Evolutionary conservation across 1,139 yeast genomes (phyloP), one percentile per base, ranked within the genome.

Genomic region (Kurtzmaniella quercitrusa): DNA sequence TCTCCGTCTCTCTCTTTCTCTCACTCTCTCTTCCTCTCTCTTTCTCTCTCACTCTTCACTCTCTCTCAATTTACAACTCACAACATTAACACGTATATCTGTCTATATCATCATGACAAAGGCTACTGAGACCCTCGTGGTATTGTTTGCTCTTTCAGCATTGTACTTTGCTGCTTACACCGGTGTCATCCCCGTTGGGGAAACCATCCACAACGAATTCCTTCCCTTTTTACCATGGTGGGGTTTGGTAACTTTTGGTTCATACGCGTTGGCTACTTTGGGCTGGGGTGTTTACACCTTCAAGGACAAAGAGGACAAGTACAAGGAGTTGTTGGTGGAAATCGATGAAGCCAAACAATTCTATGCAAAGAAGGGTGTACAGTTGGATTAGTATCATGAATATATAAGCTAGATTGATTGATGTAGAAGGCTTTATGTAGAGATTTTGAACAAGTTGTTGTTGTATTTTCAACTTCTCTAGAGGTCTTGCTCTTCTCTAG

Each of bases 241-340:
- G 91, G 75, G 70, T 0, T 66, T 85, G 52, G 87, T 85, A 29
- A 57, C 85, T 6, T 84, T 85, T 59, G 91, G 91, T 27, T 68
- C 86, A 17, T 85, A 81, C 57, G 81, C 90, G n/a, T 72, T 85
- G 54, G 84, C 77, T 40, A 77, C 85, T 9, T 71, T 85, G 48
- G 91, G 93, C 36, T 79, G 78, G 73, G 89, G 87, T 43, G 82
- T 85, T 17, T 68, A 73, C 55, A 80, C 89, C 1, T 82, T 85
- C 66, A 82, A 83, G 57, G 89, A 85, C 65, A 85, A 84, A 64
- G 82, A 82, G 52, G 85, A 73, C 44, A 84, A 82, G 60, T 81
- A 84, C 64, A 60, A 71, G 53, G 90, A 83, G 57, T 74, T 85
- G 55, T 69, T 81, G 53, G 66, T 61, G 48, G 86, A 84, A 63